A percentile compares a stretch with the other conserved stretches of the same genome.
Conservation (phyloP, 164 flowering plant genomes). For the Vitis amurensis region DNA sequence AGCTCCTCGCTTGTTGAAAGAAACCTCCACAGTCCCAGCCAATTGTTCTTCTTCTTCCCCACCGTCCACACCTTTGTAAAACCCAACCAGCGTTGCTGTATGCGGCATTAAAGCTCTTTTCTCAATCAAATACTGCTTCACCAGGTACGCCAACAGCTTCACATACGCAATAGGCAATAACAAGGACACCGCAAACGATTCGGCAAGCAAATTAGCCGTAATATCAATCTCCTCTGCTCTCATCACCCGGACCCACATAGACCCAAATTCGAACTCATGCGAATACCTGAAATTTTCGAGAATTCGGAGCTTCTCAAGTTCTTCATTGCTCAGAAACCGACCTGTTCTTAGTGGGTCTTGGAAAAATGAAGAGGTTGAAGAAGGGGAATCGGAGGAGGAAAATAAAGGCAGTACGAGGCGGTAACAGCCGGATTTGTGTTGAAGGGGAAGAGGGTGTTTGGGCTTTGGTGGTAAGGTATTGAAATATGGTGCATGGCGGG, state of each 20-base stretch:
- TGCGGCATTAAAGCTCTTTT: conserved; percentile 67
- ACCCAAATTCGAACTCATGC: conserved; percentile 54
- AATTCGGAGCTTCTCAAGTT: conserved; percentile 48
- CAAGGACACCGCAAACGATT: conserved; percentile 86
- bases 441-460: conserved; percentile 17
- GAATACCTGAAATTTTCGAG: conserved; percentile 47
- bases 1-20: conserved; percentile 67
- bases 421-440: conserved; percentile 8
- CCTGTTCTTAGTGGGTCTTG: conserved; percentile 37
- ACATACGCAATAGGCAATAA: conserved; percentile 47
- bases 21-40: conserved; percentile 91
- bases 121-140: conserved; percentile 84
- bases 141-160: conserved; percentile 53
- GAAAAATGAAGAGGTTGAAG: conserved; percentile 18
- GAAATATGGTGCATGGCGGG: background rate
- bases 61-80: conserved; percentile 37
- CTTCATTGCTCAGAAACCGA: conserved; percentile 45
- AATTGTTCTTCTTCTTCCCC: conserved; percentile 35
- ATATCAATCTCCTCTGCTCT: conserved; percentile 55
- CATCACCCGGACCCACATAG: conserved; percentile 61
- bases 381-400: conserved; percentile 21
- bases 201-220: conserved; percentile 61
- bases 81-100: conserved; percentile 72
- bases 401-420: conserved; percentile 14
- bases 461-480: conserved; percentile 3